These are phyloP conservation scores for Stentor roeselii DNA, from an alignment of 73 alveolate species.

Conservation along the genomic window DNA sequence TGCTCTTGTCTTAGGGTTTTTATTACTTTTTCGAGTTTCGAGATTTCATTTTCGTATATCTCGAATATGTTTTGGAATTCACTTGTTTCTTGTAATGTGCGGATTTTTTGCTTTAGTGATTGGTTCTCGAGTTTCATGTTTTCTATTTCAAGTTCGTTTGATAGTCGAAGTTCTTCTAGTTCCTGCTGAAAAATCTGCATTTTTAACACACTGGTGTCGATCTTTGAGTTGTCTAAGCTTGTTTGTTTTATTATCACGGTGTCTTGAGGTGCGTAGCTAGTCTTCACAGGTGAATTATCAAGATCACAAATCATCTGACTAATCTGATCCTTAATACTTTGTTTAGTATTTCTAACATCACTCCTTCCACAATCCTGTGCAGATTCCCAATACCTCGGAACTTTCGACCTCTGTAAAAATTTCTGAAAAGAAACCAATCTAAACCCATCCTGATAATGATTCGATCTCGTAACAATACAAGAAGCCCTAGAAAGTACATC, in stretches of 20 bases:
- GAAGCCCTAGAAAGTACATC: neutral
- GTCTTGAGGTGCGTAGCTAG: neutral
- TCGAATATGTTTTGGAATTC: neutral
- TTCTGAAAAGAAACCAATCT: neutral
- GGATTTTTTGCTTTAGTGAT: neutral
- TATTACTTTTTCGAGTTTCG: neutral
- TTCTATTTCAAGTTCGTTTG: conserved; percentile 10
- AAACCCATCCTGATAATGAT: no score
- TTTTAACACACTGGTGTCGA: neutral
- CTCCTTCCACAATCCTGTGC: neutral
- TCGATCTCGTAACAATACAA: neutral
- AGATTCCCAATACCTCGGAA: neutral
- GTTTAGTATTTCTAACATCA: neutral
- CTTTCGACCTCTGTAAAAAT: neutral
- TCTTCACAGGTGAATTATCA: neutral
- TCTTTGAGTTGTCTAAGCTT: neutral
- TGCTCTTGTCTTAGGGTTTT: neutral
- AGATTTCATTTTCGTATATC: neutral
- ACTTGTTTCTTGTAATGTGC: neutral
- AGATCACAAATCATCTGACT: neutral
- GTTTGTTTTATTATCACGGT: neutral
- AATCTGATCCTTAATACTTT: neutral
- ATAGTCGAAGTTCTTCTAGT: neutral
- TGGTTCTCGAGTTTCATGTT: neutral
- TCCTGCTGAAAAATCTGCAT: neutral